phyloP scores from a whole-genome alignment of 2,329 filamentous ascomycete species.

The Cladorrhinum sp. region DNA sequence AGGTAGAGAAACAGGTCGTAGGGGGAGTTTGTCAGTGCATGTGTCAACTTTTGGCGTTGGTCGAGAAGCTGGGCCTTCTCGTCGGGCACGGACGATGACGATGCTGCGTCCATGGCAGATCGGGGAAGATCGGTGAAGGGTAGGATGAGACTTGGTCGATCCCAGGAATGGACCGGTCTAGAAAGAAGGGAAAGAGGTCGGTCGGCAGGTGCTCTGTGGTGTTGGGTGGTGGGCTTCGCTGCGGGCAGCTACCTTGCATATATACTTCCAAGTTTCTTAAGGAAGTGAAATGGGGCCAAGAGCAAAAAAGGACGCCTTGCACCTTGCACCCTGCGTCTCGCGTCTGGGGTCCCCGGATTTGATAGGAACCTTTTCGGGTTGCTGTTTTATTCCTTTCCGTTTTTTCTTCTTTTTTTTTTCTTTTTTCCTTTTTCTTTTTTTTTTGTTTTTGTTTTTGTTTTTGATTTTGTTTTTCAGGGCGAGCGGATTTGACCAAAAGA shows the following conservation, averaged over 20 bases:
- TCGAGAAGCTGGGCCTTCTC: slow-evolving; percentile 46
- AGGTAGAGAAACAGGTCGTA: slow-evolving; percentile 65
- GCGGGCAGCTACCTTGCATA: slow-evolving; percentile 16
- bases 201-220: not conserved
- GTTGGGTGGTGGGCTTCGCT: not conserved
- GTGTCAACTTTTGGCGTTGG: slow-evolving; percentile 56
- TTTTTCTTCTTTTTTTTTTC: not conserved
- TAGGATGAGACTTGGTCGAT: not conserved
- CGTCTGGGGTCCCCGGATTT: not conserved
- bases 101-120: slow-evolving; percentile 27
- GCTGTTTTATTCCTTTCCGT: not conserved
- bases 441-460: not conserved
- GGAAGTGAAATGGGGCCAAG: not conserved
- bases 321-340: not conserved
- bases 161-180: slow-evolving; percentile 20
- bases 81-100: slow-evolving; percentile 28
- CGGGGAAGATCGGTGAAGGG: slow-evolving; percentile 8
- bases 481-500: not conserved
- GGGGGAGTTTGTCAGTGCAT: slow-evolving; percentile 48
- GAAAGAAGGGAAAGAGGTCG: slow-evolving; percentile 10
- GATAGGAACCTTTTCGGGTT: not conserved
- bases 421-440: not conserved
- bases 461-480: not conserved
- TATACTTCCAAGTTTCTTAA: slow-evolving; percentile 9
- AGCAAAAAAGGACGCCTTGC: not conserved